Evolutionary conservation across 768 basidiomycete species (phyloP).

Genomic region (Tephrocybe sp.): DNA sequence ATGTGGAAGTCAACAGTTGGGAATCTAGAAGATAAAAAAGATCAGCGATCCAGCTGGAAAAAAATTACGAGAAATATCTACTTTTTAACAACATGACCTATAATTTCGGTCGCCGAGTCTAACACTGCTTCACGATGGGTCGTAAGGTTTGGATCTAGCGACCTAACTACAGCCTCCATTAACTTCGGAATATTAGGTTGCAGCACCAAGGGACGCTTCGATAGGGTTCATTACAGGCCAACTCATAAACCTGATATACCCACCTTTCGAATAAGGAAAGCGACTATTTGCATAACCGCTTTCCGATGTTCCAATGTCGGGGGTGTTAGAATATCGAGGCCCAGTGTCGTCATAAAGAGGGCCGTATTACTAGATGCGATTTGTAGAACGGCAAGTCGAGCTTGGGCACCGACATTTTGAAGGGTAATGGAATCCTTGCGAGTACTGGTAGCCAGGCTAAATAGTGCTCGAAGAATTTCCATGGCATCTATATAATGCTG

Average conservation of each 20-base stretch:
- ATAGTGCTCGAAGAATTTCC: conserved; percentile 81
- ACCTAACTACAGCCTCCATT: conserved; percentile 95
- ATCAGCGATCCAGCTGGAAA: background rate
- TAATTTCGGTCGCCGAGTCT: conserved; percentile 90
- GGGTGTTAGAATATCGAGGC: conserved; percentile 83
- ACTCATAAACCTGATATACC: conserved; percentile 6
- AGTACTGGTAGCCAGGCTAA: conserved; percentile 70
- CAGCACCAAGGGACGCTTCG: conserved; percentile 78
- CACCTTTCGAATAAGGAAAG: conserved; percentile 90
- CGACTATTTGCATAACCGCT: conserved; percentile 89
- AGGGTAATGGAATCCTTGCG: conserved; percentile 67
- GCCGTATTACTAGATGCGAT: conserved; percentile 82
- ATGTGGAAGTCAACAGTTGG: conserved; percentile 94
- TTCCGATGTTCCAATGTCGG: conserved; percentile 74
- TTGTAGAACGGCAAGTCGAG: conserved; percentile 78
- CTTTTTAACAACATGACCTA: conserved; percentile 94
- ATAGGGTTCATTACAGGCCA: background rate
- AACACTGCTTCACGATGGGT: conserved; percentile 78
- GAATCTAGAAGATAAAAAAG: conserved; percentile 47
- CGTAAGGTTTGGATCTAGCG: conserved; percentile 86
- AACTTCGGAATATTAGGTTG: conserved; percentile 81
- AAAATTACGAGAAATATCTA: conserved; percentile 34
- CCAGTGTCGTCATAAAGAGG: conserved; percentile 91
- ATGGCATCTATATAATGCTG: conserved; percentile 91
- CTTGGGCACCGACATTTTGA: conserved; percentile 73